These are phyloP conservation scores for Suhomyces sp. DNA, from an alignment of 805 yeast species.

Conservation along the genomic window DNA sequence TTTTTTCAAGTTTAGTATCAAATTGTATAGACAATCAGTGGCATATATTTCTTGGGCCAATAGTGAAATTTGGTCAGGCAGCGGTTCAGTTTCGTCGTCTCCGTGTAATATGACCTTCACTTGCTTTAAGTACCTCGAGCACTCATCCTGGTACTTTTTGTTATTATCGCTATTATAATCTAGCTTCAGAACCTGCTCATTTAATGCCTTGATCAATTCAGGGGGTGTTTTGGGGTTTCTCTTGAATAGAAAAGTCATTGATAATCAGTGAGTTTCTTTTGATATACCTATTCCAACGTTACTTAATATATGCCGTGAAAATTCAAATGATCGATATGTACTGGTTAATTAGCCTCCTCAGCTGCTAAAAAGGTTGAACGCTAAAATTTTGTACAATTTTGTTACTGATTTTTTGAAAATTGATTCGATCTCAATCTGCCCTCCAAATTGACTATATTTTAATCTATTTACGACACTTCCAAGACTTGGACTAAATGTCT, in stretches of 20 bases:
- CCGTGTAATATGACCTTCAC: slow-evolving; percentile 66
- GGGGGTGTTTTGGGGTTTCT: slow-evolving; percentile 87
- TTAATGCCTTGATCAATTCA: slow-evolving; percentile 72
- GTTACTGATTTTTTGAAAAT: neutral
- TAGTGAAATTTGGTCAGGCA: slow-evolving; percentile 69
- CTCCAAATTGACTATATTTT: neutral
- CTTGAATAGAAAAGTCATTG: slow-evolving; percentile 90
- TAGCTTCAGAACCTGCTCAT: slow-evolving; percentile 68
- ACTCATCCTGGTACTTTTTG: slow-evolving; percentile 67
- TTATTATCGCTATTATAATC: slow-evolving; percentile 41
- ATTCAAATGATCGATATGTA: neutral
- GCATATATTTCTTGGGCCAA: slow-evolving; percentile 78
- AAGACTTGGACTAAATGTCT: neutral
- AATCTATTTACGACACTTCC: neutral
- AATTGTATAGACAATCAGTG: slow-evolving; percentile 61
- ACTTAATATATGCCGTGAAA: neutral
- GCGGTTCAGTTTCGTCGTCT: slow-evolving; percentile 61
- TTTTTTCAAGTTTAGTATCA: slow-evolving; percentile 57
- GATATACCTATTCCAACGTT: neutral
- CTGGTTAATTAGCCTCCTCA: neutral
- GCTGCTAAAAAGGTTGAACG: neutral
- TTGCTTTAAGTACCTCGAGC: slow-evolving; percentile 60
- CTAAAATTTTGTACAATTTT: neutral
- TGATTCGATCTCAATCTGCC: neutral
- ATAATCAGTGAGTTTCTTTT: neutral